Conservation (phyloP, 2,329 filamentous ascomycete species). For the Aspergillaceae sp. region DNA sequence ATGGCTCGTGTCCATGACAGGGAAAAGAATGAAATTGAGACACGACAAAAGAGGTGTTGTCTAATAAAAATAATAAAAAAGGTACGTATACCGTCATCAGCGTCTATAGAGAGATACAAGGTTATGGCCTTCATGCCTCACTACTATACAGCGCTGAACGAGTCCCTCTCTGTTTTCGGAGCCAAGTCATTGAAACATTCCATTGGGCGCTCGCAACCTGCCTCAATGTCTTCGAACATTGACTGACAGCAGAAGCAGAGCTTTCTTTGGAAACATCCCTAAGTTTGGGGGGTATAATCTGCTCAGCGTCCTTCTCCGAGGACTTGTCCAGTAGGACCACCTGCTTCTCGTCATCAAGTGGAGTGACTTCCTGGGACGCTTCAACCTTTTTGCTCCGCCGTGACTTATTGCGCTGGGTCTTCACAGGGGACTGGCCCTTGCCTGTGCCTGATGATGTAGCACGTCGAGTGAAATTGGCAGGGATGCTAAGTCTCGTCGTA, state of each 20-base stretch:
- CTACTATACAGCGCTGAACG: background rate
- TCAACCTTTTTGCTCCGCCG: background rate
- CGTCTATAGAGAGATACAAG: no score
- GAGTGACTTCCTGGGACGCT: background rate
- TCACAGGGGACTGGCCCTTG: constrained; percentile 9
- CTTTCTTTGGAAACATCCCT: background rate
- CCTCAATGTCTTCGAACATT: background rate
- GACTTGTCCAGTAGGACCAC: background rate
- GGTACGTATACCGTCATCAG: no score
- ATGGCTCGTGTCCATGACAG: no score
- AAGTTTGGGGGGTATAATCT: background rate
- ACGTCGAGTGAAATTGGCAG: constrained; percentile 65
- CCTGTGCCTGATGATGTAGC: constrained; percentile 48
- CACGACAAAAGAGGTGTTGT: no score
- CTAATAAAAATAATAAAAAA: no score
- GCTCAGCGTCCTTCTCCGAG: background rate
- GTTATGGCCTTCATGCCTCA: background rate
- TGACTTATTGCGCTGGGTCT: constrained; percentile 2
- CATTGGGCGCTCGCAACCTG: background rate
- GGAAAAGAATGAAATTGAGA: no score
- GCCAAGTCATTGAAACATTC: background rate
- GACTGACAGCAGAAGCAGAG: background rate
- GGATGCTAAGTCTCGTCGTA: constrained; percentile 78
- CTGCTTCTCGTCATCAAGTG: background rate
- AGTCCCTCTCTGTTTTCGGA: background rate